Percentiles rank a stretch among this genome's conserved stretches.
Evolutionary conservation across 2,329 filamentous ascomycete genomes (phyloP).

Genomic region (Phyllosticta capitalensis): DNA sequence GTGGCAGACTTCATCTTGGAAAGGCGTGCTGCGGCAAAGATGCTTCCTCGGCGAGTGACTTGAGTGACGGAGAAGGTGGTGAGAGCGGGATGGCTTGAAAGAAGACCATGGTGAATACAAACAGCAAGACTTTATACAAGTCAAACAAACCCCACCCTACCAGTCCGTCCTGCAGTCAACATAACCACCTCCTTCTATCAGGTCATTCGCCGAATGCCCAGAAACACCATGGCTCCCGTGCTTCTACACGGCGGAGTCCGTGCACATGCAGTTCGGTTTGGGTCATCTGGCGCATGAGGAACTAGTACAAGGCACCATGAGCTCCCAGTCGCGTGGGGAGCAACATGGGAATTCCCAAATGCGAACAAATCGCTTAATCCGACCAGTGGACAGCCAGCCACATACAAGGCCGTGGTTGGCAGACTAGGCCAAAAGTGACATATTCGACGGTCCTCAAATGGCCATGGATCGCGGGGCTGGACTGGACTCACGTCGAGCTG

Average conservation of each 20-base stretch:
- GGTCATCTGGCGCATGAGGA: not conserved
- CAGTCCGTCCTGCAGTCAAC: not conserved
- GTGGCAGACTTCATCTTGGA: conserved; percentile 6
- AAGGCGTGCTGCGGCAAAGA: not conserved
- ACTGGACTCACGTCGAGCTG: not conserved
- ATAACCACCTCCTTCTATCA: not conserved
- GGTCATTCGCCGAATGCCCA: conserved; percentile 8
- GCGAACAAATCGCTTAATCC: not conserved
- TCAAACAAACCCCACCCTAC: not conserved
- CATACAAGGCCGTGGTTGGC: not conserved
- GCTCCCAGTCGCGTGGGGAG: not conserved
- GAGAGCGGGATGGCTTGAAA: not conserved
- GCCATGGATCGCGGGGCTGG: not conserved
- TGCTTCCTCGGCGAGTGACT: not conserved
- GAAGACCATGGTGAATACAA: not conserved
- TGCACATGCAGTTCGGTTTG: not conserved
- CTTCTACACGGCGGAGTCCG: not conserved
- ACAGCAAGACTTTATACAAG: conserved; percentile 1
- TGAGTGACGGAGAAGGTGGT: not conserved
- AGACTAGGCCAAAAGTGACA: not conserved
- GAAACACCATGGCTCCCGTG: not conserved
- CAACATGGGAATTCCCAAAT: not conserved
- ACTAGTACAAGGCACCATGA: not conserved
- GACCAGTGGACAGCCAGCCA: not conserved
- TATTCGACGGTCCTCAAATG: not conserved